Evolutionary conservation across 2,329 filamentous ascomycete genomes (phyloP), one percentile per base, ranked within the genome.

Genomic region (Xylariaceae sp.): DNA sequence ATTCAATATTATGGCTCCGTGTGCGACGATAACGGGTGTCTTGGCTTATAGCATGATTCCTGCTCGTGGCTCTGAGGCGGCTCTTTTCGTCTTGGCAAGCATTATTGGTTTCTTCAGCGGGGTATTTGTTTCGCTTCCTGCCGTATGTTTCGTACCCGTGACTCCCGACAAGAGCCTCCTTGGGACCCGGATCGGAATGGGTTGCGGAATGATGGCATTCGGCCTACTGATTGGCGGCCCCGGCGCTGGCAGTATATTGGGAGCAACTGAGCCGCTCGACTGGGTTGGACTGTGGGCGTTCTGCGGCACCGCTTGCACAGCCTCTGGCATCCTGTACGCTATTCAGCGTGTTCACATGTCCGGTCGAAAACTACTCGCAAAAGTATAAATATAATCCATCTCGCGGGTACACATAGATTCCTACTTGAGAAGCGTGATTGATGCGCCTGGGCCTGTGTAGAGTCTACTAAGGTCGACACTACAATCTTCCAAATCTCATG

Each of bases 21-120:
- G 22, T 13, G 22, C 48, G 4, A 5, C 42, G 5, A 7, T 42
- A 2, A 12, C 39, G 2, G 48, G 42, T 11, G 28, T 46, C 4
- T 39, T 19, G 68, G 68, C 34, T 55, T 64, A 2, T 59, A 60
- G 34, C 64, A 63, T 72, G 61, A 60, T 74, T 4, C 67, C 66
- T 0, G 69, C 73, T 4, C 22, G 22, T 28, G 22, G 22, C 7
- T 50, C 63, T 6, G 66, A 57, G 12, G 7, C 39, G 1, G 58
- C 63, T 10, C 68, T 58, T 19, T 60, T 74, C 17, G 59, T 76
- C 13, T 63, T 66, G 5, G 51, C 68, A 28, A 61, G 69, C 1
- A 49, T 75, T 5, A 56, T 74, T 39, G 74, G 74, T 16, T 73
- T 75, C 60, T 73, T 74, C 57, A 69, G 65, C 18, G 75, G 75